These are phyloP conservation scores for Tetracladium maxilliforme DNA, from an alignment of 2,329 filamentous ascomycete species.

Conservation along the genomic window DNA sequence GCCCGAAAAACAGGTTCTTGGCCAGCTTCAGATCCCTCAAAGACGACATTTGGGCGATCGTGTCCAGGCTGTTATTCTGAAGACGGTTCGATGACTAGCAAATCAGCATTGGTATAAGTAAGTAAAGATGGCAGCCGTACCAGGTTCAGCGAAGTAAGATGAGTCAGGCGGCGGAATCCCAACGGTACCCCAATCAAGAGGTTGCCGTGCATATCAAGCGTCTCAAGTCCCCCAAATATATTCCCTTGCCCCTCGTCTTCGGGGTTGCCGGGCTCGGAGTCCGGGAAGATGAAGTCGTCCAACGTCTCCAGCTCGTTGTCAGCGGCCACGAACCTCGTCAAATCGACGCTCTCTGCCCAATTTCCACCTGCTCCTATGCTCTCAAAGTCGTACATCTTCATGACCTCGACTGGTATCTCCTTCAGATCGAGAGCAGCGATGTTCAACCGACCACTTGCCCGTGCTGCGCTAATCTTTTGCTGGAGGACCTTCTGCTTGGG, in stretches of 20 bases:
- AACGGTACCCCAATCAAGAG: conserved; percentile 55
- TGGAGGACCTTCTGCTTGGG: conserved; percentile 51
- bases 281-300: conserved; percentile 65
- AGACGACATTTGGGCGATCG: conserved; percentile 57
- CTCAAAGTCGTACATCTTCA: conserved; percentile 82
- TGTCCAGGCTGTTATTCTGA: conserved; percentile 52
- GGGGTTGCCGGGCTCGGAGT: conserved; percentile 42
- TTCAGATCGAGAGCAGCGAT: conserved; percentile 73
- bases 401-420: conserved; percentile 66
- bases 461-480: conserved; percentile 57
- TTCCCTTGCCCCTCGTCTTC: conserved; percentile 54
- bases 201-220: conserved; percentile 79
- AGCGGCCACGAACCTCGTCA: conserved; percentile 71
- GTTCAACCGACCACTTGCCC: conserved; percentile 70
- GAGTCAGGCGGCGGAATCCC: conserved; percentile 57
- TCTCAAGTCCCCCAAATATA: conserved; percentile 71
- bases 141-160: conserved; percentile 71
- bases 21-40: conserved; percentile 72
- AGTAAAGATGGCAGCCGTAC: conserved; percentile 25
- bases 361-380: conserved; percentile 45
- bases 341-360: conserved; percentile 87
- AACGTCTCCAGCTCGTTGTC: conserved; percentile 77
- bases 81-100: conserved; percentile 70
- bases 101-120: neutral
- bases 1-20: conserved; percentile 59